Evolutionary conservation across 805 yeast species (phyloP).

Genomic region (Candida chauliodis): DNA sequence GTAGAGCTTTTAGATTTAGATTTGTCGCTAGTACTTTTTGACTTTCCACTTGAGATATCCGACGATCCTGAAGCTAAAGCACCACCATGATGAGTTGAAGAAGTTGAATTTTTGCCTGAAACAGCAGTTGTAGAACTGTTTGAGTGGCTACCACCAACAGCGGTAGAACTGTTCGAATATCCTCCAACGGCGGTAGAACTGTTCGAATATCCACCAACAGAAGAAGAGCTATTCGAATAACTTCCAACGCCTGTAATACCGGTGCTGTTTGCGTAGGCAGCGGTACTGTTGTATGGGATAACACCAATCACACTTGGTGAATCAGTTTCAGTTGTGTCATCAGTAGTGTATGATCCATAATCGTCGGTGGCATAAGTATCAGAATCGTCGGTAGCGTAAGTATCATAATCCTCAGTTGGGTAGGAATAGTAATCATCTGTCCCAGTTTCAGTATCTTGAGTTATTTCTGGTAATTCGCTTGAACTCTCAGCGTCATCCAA

Average conservation of each 20-base stretch:
- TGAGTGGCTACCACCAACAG: not conserved
- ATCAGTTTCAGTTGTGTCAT: not conserved
- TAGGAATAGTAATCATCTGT: not conserved
- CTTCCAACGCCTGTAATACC: constrained; percentile 4
- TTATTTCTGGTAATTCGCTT: not conserved
- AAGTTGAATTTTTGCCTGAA: constrained; percentile 1
- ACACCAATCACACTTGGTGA: constrained; percentile 2
- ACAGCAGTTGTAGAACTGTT: not conserved
- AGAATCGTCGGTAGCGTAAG: constrained; percentile 1
- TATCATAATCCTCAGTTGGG: constrained; percentile 1
- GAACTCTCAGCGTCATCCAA: not conserved
- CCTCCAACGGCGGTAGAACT: not conserved
- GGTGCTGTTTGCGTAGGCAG: not conserved
- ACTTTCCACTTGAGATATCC: not conserved
- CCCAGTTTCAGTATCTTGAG: not conserved
- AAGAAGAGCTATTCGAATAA: not conserved
- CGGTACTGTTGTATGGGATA: not conserved
- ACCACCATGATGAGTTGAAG: not conserved
- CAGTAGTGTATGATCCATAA: not conserved
- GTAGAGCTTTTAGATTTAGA: not conserved
- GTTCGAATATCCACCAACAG: not conserved
- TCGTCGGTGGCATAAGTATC: not conserved
- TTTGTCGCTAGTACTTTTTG: not conserved
- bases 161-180: not conserved
- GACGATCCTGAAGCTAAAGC: constrained; percentile 1